Base-by-base conservation (phyloP, 78 protist species). In the slime mould (Dictyostelium discoideum) region DNA sequence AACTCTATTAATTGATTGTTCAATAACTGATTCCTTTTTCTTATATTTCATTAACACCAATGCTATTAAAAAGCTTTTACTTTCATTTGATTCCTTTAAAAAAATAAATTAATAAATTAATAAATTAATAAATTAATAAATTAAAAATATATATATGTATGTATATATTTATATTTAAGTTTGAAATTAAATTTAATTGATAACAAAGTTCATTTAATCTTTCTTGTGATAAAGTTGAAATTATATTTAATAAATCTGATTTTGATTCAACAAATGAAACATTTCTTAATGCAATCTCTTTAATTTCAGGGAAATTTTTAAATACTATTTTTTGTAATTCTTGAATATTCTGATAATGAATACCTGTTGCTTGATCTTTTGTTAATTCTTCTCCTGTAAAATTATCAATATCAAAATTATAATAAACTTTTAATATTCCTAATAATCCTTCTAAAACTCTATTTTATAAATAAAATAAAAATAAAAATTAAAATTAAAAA, bases 351-450 rank as follows among this genome's bases (percentile, higher is more conserved):
- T 18, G 90, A 92, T 92, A 97, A 84, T 96, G 98, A 29, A 3
- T 10, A 40, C 29, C 85, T 50, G 42, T 44, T 67, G 94, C 76
- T 63, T 95, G 97, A 57, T 87, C 97, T 13, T 44, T 93, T 32
- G 97, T 63, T 73, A 98, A 85, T 24, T 98, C 96, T 20, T 16
- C 84, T 37, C 99, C 99, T 13, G 98, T 97, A 77, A 74, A 87
- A 73, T 98, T 97, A 96, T 98, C 92, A 84, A 98, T 96, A 18
- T 92, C 96, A 32, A 97, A 97, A 81, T 85, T 46, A 73, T 24
- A 50, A 39, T 92, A 76, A 14, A 85, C 77, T 22, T 81, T 78
- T 16, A 84, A 50, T 4, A 85, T 84, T 29, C 67, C 72, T 24
- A 78, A 32, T 86, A 80, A 48, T 60, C 78, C 85, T 29, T 57